Evolutionary conservation across 2,329 filamentous ascomycete species (phyloP), one percentile per base, ranked within the genome.

Genomic region (Pyrenophora seminiperda): DNA sequence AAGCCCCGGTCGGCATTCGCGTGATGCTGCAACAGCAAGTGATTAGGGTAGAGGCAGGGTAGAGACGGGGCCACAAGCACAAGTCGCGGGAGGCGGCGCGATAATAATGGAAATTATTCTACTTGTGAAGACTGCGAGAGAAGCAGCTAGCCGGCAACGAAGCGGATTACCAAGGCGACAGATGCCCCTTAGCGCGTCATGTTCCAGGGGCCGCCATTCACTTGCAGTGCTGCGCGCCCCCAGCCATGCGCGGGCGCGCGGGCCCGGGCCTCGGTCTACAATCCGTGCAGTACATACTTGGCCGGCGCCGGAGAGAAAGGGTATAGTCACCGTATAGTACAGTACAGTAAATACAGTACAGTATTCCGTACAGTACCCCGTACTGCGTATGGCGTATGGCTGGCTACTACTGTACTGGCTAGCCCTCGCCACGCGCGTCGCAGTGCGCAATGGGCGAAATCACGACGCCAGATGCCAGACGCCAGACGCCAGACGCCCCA

Each of bases 1-100:
- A 31, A 14, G 41, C 30, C 44, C 34, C 31, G 46, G 53, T 22
- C 50, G 39, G 47, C 50, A 54, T 56, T 41, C 53, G 53, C 53
- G 49, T 46, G 24, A 33, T 39, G 34, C 22, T 18, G 40, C 18
- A 20, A 13, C 14, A 20, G 46, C 15, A 31, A 36, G 37, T 15
- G 20, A 19, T 34, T 37, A 14, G 22, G 19, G 33, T 19, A 34
- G 29, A 18, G 27, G 27, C 22, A 42, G n/a, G 27, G 40, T 18
- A 24, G 14, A 24, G 19, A 9, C n/a, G 34, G 44, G 37, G 22
- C 37, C 34, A 7, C 15, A 14, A 22, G 44, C 42, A 37, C 30
- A 40, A 50, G 29, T 15, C 20, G 39, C 20, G 39, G 40, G 31
- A 27, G 39, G 14, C 39, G 15, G 27, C 17, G 27, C 39, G 22